Conservation (phyloP, 2,329 filamentous ascomycete genomes). For the Cladosporium sp. region DNA sequence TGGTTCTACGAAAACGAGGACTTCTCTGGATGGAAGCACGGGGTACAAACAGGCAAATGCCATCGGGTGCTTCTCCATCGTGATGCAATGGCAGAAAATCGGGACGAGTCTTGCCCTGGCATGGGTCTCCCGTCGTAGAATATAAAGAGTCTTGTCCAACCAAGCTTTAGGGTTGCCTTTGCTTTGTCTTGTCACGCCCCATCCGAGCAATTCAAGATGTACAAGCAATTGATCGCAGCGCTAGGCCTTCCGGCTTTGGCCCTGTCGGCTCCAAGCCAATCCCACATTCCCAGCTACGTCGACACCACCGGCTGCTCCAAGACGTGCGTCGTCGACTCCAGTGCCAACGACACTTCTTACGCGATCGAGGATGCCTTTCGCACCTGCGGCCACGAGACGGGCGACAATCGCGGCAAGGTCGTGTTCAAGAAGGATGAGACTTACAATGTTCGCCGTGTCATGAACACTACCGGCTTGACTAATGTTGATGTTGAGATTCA, state of each 20-base stretch:
- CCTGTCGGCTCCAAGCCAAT: neutral
- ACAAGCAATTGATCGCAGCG: slow-evolving; percentile 9
- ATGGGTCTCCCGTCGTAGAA: neutral
- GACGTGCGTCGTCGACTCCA: slow-evolving; percentile 10
- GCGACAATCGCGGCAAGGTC: slow-evolving; percentile 37
- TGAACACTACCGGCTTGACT: slow-evolving; percentile 46
- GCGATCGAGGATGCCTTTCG: slow-evolving; percentile 50
- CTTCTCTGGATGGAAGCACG: neutral
- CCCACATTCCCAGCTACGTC: neutral
- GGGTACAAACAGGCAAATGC: neutral
- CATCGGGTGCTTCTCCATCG: slow-evolving; percentile 3
- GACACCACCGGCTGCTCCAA: slow-evolving; percentile 5
- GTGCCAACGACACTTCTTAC: slow-evolving; percentile 44
- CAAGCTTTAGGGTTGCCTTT: neutral
- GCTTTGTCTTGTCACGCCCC: neutral
- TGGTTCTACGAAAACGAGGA: neutral
- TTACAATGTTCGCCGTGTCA: slow-evolving; percentile 47
- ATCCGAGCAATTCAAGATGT: slow-evolving; percentile 2
- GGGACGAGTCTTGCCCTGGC: neutral
- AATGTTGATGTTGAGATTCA: slow-evolving; percentile 47
- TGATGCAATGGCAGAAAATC: slow-evolving; percentile 8
- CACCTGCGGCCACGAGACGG: slow-evolving; percentile 42
- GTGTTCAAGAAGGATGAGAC: slow-evolving; percentile 45
- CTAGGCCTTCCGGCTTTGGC: slow-evolving; percentile 10
- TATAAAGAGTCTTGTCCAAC: neutral